A percentile compares a stretch with the other conserved stretches of the same genome.
Evolutionary conservation across 352 stramenopile genomes (phyloP).

Genomic region (Sclerospora graminicola): DNA sequence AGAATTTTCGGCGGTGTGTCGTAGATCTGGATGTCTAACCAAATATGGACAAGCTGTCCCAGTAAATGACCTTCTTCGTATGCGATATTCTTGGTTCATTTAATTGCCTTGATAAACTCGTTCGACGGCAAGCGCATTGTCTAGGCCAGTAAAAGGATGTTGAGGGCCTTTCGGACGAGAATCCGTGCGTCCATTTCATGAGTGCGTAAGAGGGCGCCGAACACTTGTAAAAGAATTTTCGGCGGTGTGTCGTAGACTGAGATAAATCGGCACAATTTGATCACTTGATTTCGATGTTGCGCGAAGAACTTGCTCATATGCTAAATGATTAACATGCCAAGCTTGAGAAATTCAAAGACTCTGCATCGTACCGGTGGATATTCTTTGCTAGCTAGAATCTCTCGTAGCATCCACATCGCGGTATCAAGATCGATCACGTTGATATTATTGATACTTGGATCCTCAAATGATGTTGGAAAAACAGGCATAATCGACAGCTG

Average conservation of each 20-base stretch:
- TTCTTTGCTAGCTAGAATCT: constrained; percentile 83
- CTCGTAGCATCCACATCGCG: constrained; percentile 81
- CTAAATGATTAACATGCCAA: constrained; percentile 94
- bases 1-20: constrained; percentile 95
- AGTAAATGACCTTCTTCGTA: constrained; percentile 95
- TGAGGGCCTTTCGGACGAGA: constrained; percentile 89
- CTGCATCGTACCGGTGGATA: constrained; percentile 51
- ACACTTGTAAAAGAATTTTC: constrained; percentile 97
- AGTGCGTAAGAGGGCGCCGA: constrained; percentile 89
- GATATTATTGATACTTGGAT: constrained; percentile 59
- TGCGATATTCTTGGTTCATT: constrained; percentile 96
- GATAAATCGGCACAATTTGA: constrained; percentile 98
- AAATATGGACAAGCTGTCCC: constrained; percentile 95
- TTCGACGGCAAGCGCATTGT: constrained; percentile 78
- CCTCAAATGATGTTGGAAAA: constrained; percentile 80
- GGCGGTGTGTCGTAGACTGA: constrained; percentile 91
- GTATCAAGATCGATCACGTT: constrained; percentile 82
- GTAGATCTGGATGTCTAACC: too few relatives aligned
- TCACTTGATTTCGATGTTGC: constrained; percentile 93
- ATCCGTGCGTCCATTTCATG: constrained; percentile 93
- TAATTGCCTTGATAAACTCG: constrained; percentile 94
- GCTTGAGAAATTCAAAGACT: constrained; percentile 90
- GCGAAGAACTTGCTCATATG: constrained; percentile 89
- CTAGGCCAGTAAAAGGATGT: constrained; percentile 92
- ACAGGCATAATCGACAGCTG: constrained; percentile 93